A percentile compares a stretch with the other conserved stretches of the same genome.
Conservation (phyloP, 78 protist genomes). For the Emiliania huxleyi region DNA sequence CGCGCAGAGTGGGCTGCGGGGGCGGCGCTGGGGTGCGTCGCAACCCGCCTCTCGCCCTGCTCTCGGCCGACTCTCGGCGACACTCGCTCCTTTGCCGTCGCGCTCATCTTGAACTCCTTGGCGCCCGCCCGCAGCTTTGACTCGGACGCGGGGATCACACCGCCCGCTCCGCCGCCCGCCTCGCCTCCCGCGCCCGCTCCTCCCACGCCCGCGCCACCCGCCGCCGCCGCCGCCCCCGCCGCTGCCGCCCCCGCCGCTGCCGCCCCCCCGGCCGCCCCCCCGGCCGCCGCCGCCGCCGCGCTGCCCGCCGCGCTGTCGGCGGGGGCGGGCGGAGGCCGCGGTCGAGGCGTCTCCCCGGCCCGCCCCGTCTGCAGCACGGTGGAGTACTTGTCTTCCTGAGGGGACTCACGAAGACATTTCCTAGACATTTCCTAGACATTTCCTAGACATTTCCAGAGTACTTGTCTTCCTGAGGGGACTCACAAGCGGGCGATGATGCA, state of each 20-base stretch:
- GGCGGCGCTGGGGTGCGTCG: too few relatives aligned
- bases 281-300: not conserved
- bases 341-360: not conserved
- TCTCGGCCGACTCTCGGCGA: too few relatives aligned
- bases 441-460: too few relatives aligned
- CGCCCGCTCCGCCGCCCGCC: not conserved
- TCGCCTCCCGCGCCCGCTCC: not conserved
- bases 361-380: not conserved
- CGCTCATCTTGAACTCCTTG: not conserved
- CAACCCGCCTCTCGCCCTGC: too few relatives aligned
- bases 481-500: too few relatives aligned
- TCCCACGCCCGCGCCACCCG: not conserved
- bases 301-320: not conserved
- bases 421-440: too few relatives aligned
- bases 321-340: too few relatives aligned
- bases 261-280: not conserved
- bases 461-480: not conserved
- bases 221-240: not conserved
- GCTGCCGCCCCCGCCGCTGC: not conserved
- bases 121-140: not conserved
- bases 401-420: too few relatives aligned
- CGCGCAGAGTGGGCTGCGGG: too few relatives aligned
- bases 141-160: not conserved
- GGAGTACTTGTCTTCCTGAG: not conserved
- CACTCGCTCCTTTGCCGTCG: too few relatives aligned